A percentile compares a stretch with the other conserved stretches of the same genome.
These are phyloP conservation scores for Xylariaceae sp. DNA, from an alignment of 2,329 filamentous ascomycete genomes.

Conservation along the genomic window DNA sequence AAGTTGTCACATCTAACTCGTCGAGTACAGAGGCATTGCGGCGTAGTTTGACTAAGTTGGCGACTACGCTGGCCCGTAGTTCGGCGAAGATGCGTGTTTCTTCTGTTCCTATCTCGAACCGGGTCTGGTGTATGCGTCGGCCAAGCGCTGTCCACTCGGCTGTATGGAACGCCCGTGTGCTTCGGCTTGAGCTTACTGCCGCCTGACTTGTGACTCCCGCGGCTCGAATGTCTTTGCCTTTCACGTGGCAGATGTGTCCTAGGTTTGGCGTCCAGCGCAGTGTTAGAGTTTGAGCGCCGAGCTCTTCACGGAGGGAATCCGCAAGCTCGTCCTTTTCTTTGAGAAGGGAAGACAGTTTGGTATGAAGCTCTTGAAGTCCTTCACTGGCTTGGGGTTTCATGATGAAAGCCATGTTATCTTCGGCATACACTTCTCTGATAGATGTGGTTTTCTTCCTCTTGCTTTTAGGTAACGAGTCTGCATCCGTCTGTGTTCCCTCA, in stretches of 20 bases:
- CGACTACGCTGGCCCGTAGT: constrained; percentile 71
- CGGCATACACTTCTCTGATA: constrained; percentile 54
- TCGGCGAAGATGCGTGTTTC: constrained; percentile 75
- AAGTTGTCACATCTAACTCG: constrained; percentile 85
- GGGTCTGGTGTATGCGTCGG: constrained; percentile 70
- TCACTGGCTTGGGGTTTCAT: constrained; percentile 67
- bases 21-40: constrained; percentile 89
- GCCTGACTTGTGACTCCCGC: constrained; percentile 17
- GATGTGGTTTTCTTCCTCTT: constrained; percentile 44
- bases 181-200: constrained; percentile 71
- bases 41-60: constrained; percentile 78
- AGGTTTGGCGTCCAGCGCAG: constrained; percentile 83
- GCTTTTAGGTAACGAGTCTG: constrained; percentile 52
- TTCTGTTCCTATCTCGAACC: constrained; percentile 74
- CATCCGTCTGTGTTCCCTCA: constrained; percentile 58
- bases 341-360: constrained; percentile 56
- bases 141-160: constrained; percentile 82
- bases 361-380: constrained; percentile 63
- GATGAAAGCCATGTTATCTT: constrained; percentile 57
- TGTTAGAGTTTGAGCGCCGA: constrained; percentile 63
- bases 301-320: constrained; percentile 55
- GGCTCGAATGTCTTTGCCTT: constrained; percentile 64
- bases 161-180: constrained; percentile 79
- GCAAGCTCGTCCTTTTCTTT: constrained; percentile 59
- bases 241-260: constrained; percentile 88